A percentile compares a stretch with the other conserved stretches of the same genome.
Conservation (phyloP, 805 yeast species). For the Candida oleophila region DNA sequence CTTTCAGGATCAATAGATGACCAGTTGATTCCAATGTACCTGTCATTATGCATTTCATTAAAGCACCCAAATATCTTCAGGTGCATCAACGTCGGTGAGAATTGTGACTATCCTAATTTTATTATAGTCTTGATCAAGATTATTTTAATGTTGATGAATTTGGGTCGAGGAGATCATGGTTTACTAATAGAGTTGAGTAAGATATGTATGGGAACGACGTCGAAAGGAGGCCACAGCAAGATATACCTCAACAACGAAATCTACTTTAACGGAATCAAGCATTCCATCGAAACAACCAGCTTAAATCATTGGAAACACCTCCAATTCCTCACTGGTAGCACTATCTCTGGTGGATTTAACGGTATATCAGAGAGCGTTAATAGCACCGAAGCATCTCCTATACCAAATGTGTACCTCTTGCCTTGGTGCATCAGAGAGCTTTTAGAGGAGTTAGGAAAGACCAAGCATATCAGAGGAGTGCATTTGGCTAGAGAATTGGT, state of each 20-base stretch:
- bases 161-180: slow-evolving; percentile 34
- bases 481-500: slow-evolving; percentile 23
- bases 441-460: slow-evolving; percentile 30
- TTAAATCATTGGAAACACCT: slow-evolving; percentile 13
- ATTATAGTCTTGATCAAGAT: slow-evolving; percentile 25
- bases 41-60: slow-evolving; percentile 26
- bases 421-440: slow-evolving; percentile 43
- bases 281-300: slow-evolving; percentile 37
- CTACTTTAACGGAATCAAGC: slow-evolving; percentile 28
- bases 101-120: slow-evolving; percentile 22
- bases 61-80: slow-evolving; percentile 40
- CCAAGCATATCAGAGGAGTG: slow-evolving; percentile 28
- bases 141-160: slow-evolving; percentile 30
- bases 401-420: slow-evolving; percentile 21
- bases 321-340: neutral
- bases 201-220: slow-evolving; percentile 22
- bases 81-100: slow-evolving; percentile 19
- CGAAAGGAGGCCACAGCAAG: slow-evolving; percentile 27
- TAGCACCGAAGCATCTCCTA: neutral
- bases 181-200: slow-evolving; percentile 30
- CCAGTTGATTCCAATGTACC: slow-evolving; percentile 35
- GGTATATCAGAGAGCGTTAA: neutral
- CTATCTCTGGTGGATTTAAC: neutral
- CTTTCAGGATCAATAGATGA: slow-evolving; percentile 33
- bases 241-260: slow-evolving; percentile 22